Percentiles rank a stretch among this genome's conserved stretches.
Conservation (phyloP, 441 rosid genomes). For the Daphne laureola region DNA sequence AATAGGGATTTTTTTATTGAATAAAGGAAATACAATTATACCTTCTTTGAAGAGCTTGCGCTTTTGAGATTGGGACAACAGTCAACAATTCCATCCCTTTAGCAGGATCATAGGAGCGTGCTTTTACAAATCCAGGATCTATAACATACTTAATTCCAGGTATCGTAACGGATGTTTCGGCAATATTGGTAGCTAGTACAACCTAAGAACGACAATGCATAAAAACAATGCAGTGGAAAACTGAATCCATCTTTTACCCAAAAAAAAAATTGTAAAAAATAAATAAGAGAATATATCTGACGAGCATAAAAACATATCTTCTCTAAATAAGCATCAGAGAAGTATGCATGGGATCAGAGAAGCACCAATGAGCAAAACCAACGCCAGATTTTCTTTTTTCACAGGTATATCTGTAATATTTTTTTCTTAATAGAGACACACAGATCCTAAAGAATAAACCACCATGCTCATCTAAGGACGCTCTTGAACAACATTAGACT, state of each 20-base stretch:
- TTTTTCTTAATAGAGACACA: too few relatives aligned
- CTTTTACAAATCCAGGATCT: slow-evolving; percentile 92
- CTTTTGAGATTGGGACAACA: slow-evolving; percentile 81
- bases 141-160: slow-evolving; percentile 92
- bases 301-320: too few relatives aligned
- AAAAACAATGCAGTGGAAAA: slow-evolving; percentile 2
- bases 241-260: slow-evolving; percentile 1
- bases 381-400: too few relatives aligned
- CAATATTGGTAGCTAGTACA: slow-evolving; percentile 89
- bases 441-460: too few relatives aligned
- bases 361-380: too few relatives aligned
- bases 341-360: too few relatives aligned
- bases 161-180: slow-evolving; percentile 94
- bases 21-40: slow-evolving; percentile 15
- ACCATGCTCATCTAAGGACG: too few relatives aligned
- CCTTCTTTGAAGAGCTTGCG: slow-evolving; percentile 95
- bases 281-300: neutral
- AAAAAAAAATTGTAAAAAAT: neutral
- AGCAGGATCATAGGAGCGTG: slow-evolving; percentile 73
- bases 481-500: too few relatives aligned
- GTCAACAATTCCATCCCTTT: slow-evolving; percentile 87
- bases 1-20: neutral
- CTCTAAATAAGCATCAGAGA: too few relatives aligned
- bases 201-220: slow-evolving; percentile 38
- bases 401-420: too few relatives aligned